These are phyloP conservation scores for Tagetes erecta DNA, from an alignment of 129 eudicot genomes.

Conservation along the genomic window DNA sequence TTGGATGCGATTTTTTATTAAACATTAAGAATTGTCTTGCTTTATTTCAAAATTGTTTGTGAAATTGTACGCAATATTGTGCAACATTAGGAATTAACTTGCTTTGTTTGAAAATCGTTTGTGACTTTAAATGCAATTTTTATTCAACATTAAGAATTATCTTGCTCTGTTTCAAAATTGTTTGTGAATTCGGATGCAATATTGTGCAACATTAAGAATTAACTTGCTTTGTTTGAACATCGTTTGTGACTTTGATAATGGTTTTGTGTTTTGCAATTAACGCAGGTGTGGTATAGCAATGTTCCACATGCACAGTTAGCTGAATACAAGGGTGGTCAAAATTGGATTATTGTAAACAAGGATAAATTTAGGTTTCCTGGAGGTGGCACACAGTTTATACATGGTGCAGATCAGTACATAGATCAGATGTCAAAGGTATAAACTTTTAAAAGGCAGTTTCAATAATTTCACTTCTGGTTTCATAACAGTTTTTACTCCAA, in stretches of 20 bases:
- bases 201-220: neutral
- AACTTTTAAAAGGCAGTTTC: neutral
- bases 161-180: no score
- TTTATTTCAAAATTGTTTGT: no score
- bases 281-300: conserved; percentile 90
- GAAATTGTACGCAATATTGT: no score
- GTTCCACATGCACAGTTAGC: conserved; percentile 95
- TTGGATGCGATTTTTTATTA: no score
- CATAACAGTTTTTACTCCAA: neutral
- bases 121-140: no score
- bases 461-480: neutral
- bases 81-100: no score
- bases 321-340: conserved; percentile 97
- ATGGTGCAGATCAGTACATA: conserved; percentile 91
- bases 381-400: conserved; percentile 98
- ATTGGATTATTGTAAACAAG: conserved; percentile 77
- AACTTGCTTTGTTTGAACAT: neutral
- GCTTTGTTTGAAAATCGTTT: no score
- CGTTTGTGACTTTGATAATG: neutral
- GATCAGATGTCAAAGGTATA: conserved; percentile 88
- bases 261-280: conserved; percentile 11
- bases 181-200: no score
- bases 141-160: no score
- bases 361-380: conserved; percentile 97
- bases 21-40: no score